Conservation (phyloP, 2,329 filamentous ascomycete species). For the Fusarium duplospermum region DNA sequence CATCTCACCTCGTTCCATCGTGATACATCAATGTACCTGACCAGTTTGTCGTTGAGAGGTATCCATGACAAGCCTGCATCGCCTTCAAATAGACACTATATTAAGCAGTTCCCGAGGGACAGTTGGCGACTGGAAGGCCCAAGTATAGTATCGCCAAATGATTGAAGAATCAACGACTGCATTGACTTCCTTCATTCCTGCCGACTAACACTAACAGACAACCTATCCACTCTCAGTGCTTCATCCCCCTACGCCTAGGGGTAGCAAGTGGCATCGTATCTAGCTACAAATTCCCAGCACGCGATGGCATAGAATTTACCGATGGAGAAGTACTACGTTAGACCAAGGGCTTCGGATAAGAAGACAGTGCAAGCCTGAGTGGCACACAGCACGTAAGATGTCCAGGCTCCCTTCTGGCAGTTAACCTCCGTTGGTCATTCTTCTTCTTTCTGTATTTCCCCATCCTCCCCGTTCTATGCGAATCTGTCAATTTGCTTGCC, state of each 20-base stretch:
- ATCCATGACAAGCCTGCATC: background rate
- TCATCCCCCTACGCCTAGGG: background rate
- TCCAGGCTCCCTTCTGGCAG: background rate
- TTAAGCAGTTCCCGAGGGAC: background rate
- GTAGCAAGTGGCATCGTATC: background rate
- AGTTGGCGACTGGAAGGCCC: background rate
- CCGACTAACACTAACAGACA: background rate
- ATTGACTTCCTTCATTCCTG: background rate
- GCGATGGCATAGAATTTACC: background rate
- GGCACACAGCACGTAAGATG: background rate
- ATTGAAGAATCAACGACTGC: background rate
- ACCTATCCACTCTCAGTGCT: background rate
- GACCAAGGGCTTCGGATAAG: background rate
- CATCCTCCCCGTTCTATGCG: background rate
- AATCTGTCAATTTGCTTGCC: slow-evolving; percentile 52
- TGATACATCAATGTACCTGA: background rate
- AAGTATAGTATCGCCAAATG: background rate
- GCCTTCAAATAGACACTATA: background rate
- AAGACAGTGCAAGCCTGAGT: background rate
- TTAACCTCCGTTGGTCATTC: background rate
- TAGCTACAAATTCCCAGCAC: background rate
- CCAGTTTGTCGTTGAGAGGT: background rate
- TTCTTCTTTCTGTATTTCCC: background rate
- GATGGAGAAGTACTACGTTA: background rate
- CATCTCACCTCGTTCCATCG: background rate